These are phyloP conservation scores for Gastrolobium bilobum DNA, from an alignment of 306 rosid genomes.

Conservation along the genomic window DNA sequence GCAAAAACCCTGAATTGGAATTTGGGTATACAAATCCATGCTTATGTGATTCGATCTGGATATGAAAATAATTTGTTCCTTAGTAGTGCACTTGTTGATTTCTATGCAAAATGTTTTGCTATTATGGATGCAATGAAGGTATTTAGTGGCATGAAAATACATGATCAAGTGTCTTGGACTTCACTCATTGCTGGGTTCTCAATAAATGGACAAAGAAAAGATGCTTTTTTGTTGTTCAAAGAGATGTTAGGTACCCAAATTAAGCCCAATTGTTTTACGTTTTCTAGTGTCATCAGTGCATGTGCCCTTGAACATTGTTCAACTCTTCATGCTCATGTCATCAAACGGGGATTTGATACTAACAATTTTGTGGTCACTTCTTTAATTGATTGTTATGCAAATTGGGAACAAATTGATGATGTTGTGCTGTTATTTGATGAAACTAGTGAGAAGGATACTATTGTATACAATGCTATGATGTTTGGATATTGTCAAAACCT, in stretches of 20 bases:
- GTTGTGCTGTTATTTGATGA: slow-evolving; percentile 60
- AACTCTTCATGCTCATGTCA: slow-evolving; percentile 67
- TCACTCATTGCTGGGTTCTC: slow-evolving; percentile 69
- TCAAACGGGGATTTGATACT: slow-evolving; percentile 59
- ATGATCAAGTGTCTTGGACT: slow-evolving; percentile 80
- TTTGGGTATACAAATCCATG: slow-evolving; percentile 67
- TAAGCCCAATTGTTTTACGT: slow-evolving; percentile 69
- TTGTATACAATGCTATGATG: slow-evolving; percentile 69
- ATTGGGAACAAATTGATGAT: slow-evolving; percentile 52
- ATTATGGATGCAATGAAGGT: slow-evolving; percentile 63
- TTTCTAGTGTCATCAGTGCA: slow-evolving; percentile 68
- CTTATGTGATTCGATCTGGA: slow-evolving; percentile 58
- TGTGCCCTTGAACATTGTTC: slow-evolving; percentile 54
- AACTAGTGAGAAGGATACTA: slow-evolving; percentile 57
- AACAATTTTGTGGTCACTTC: slow-evolving; percentile 66
- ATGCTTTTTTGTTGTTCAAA: slow-evolving; percentile 64
- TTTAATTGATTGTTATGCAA: slow-evolving; percentile 68
- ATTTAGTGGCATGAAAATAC: slow-evolving; percentile 60
- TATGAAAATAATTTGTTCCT: slow-evolving; percentile 60
- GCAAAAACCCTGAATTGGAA: slow-evolving; percentile 58
- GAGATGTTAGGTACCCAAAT: slow-evolving; percentile 59
- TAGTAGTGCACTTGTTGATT: slow-evolving; percentile 64
- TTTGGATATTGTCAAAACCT: slow-evolving; percentile 65
- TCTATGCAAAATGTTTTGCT: slow-evolving; percentile 67
- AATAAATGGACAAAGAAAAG: slow-evolving; percentile 54